These are phyloP conservation scores for Clathrus columnatus DNA, from an alignment of 768 basidiomycete genomes.

Conservation along the genomic window DNA sequence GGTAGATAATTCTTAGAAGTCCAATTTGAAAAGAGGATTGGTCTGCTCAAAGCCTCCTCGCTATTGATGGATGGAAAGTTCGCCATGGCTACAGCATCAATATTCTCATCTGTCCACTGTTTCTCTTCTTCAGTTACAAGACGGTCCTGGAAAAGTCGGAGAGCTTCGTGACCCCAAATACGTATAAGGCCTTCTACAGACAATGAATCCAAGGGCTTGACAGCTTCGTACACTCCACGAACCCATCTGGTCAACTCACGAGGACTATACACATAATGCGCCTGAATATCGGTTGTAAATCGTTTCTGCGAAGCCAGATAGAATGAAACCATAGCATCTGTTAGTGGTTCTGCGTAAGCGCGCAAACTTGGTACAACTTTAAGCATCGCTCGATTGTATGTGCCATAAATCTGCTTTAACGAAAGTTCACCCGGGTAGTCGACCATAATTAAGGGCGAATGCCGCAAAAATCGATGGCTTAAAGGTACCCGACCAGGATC, in stretches of 20 bases:
- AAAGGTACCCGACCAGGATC: constrained; percentile 99
- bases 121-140: constrained; percentile 90
- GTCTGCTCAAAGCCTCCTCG: constrained; percentile 77
- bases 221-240: constrained; percentile 94
- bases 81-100: constrained; percentile 73
- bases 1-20: constrained; percentile 95
- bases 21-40: constrained; percentile 98
- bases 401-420: constrained; percentile 96
- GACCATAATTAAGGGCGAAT: constrained; percentile 97
- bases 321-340: constrained; percentile 94
- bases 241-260: constrained; percentile 98
- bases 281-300: constrained; percentile 96
- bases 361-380: constrained; percentile 93
- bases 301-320: constrained; percentile 89
- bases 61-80: constrained; percentile 92
- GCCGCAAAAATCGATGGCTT: constrained; percentile 93
- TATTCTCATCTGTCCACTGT: constrained; percentile 89
- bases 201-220: constrained; percentile 87
- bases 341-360: constrained; percentile 88
- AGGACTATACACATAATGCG: constrained; percentile 98
- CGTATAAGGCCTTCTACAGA: constrained; percentile 92
- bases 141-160: constrained; percentile 96
- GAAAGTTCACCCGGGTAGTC: constrained; percentile 98
- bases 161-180: constrained; percentile 95
- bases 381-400: constrained; percentile 91